Evolutionary conservation across 306 rosid species (phyloP).

Genomic region (Albizia julibrissin): DNA sequence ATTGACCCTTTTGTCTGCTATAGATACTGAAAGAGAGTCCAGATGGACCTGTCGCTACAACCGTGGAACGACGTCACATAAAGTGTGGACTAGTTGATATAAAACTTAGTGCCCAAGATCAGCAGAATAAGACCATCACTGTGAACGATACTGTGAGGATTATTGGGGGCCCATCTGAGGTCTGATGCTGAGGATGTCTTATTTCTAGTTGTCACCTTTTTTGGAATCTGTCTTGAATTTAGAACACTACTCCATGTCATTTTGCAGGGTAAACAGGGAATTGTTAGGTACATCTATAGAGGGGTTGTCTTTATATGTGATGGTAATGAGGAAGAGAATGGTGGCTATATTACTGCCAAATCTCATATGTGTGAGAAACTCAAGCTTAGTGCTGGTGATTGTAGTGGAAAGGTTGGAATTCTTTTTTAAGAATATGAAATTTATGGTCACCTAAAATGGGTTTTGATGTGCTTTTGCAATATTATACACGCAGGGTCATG

Average conservation of each 20-base stretch:
- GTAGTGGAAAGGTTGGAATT: constrained; percentile 67
- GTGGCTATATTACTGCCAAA: constrained; percentile 80
- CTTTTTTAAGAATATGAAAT: constrained; percentile 5
- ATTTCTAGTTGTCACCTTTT: background rate
- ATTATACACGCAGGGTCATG: constrained; percentile 63
- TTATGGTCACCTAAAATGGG: background rate
- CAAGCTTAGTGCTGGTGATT: constrained; percentile 51
- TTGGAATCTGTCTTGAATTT: constrained; percentile 27
- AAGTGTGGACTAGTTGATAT: constrained; percentile 63
- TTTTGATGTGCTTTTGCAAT: constrained; percentile 24
- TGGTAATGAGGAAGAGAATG: constrained; percentile 66
- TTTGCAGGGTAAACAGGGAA: constrained; percentile 86
- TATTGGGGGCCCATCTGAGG: constrained; percentile 77
- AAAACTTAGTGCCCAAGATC: constrained; percentile 82
- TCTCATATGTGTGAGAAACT: constrained; percentile 83
- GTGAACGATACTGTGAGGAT: constrained; percentile 73
- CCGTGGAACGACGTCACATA: constrained; percentile 52
- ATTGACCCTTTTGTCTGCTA: constrained; percentile 19
- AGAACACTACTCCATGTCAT: constrained; percentile 28
- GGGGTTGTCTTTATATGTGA: constrained; percentile 71
- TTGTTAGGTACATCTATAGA: constrained; percentile 76
- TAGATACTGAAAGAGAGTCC: constrained; percentile 80
- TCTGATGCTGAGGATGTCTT: constrained; percentile 33
- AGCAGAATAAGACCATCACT: constrained; percentile 56
- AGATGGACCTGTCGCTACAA: constrained; percentile 66